phyloP scores from a whole-genome alignment of 2,329 filamentous ascomycete genomes.

The Pochonia chlamydosporia region DNA sequence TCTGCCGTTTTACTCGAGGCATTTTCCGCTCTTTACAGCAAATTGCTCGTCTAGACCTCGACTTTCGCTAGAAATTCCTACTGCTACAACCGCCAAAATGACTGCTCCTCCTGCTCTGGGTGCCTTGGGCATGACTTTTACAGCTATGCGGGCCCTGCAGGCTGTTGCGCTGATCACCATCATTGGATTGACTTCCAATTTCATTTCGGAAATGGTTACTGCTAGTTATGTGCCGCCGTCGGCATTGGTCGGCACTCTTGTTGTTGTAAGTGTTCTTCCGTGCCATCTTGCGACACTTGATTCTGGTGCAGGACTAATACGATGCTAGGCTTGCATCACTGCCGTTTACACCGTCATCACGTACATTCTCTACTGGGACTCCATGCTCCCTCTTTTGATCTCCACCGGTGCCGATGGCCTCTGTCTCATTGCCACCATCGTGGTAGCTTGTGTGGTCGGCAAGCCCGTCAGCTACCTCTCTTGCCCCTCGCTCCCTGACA shows the following conservation, averaged over 20 bases:
- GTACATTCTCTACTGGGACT: conserved; percentile 75
- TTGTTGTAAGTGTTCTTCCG: conserved; percentile 58
- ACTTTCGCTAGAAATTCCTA: conserved; percentile 36
- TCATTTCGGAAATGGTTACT: conserved; percentile 69
- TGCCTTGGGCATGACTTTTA: conserved; percentile 73
- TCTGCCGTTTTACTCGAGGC: conserved; percentile 35
- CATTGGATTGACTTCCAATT: conserved; percentile 76
- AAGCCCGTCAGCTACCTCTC: conserved; percentile 73
- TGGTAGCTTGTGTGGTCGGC: conserved; percentile 71
- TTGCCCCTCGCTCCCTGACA: conserved; percentile 50
- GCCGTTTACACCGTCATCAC: conserved; percentile 74
- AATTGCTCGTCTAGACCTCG: conserved; percentile 30
- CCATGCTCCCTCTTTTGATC: conserved; percentile 69
- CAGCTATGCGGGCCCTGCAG: conserved; percentile 65
- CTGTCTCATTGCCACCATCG: conserved; percentile 70
- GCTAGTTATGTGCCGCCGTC: conserved; percentile 60
- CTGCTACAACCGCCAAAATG: conserved; percentile 31
- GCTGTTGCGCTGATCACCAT: conserved; percentile 66
- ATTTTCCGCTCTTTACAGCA: conserved; percentile 35
- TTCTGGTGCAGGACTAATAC: too few relatives aligned
- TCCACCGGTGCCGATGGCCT: conserved; percentile 59
- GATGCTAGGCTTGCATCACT: conserved; percentile 67
- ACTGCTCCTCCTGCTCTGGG: conserved; percentile 51
- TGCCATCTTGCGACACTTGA: neutral
- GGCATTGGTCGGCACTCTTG: conserved; percentile 71